Percentiles rank a stretch among this genome's conserved stretches.
phyloP scores from a whole-genome alignment of 306 rosid species.

The Psophocarpus tetragonolobus region DNA sequence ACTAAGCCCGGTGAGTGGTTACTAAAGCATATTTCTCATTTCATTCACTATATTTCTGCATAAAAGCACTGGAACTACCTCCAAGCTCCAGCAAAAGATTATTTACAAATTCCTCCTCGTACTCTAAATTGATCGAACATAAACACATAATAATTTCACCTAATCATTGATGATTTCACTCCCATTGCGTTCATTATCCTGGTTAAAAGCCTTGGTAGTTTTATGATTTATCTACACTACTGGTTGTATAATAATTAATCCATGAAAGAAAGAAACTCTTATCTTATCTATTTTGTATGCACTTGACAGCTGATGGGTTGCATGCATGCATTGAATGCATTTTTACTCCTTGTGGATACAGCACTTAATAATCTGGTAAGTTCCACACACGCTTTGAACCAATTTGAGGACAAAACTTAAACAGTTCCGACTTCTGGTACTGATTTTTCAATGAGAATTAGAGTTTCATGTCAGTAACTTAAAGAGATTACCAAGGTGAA shows the following conservation, averaged over 20 bases:
- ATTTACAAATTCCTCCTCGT: background rate
- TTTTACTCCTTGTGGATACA: conserved; percentile 72
- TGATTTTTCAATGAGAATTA: background rate
- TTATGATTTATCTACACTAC: background rate
- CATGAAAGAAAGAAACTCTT: background rate
- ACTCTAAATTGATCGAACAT: background rate
- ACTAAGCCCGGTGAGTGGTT: conserved; percentile 57
- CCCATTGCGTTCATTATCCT: background rate
- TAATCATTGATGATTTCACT: background rate
- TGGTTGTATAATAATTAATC: background rate
- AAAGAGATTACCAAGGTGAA: background rate
- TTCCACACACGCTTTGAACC: background rate
- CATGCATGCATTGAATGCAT: conserved; percentile 70
- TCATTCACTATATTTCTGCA: background rate
- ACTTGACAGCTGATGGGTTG: conserved; percentile 70
- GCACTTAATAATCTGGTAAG: conserved; percentile 78
- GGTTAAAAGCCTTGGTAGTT: background rate
- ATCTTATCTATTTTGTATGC: background rate
- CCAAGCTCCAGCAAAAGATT: background rate
- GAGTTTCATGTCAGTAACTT: background rate
- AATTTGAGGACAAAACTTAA: background rate
- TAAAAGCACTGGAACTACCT: background rate
- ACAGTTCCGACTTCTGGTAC: background rate
- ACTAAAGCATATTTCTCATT: background rate
- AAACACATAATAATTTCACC: background rate